Base-by-base conservation (phyloP, 352 stramenopile species). In the Phytophthora podocarpi region DNA sequence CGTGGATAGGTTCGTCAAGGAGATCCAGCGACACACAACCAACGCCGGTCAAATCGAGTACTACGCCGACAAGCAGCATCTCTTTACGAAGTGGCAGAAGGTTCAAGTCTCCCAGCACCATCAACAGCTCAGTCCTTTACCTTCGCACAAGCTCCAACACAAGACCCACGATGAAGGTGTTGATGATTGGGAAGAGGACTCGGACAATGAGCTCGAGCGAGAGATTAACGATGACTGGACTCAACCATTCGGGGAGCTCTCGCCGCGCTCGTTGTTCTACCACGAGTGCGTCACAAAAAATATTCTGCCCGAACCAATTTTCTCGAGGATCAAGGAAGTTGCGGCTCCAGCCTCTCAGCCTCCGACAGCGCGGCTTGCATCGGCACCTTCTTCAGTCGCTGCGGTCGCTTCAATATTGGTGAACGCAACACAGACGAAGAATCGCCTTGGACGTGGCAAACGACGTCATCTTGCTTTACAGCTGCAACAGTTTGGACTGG, bases 11-110 rank as follows among this genome's bases (percentile, higher is more conserved):
- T 74, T 80, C 26, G 80, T 88, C 21, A 87, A 79, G 30, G 70
- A 86, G 23, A 88, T 87, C 32, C 76, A 89, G 48, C 64, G 70
- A 27, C 74, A 88, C 43, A 78, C 72, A 9, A 83, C 78, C 0
- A 72, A 69, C 13, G 48, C 80, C 12, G 80, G 79, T 1, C 80
- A 92, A 49, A 90, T 89, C 34, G 66, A 81, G 48, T 88, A 77
- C 49, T 90, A 89, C 36, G 58, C 75, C 5, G 74, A 92, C 67
- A 92, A 90, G 42, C 70, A 78, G 23, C 79, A 88, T 28, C 69
- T 92, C n/a, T 88, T 92, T 11, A 61, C 62, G 1, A 92, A 92
- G 48, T 92, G 83, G 83, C 84, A 85, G 31, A 89, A 86, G 37
- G 66, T 92, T 1, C 75, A 89, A 58, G 55, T 63, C 0, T 78